Evolutionary conservation across 345 rosid species (phyloP), one percentile per base, ranked within the genome.

Genomic region (Melastoma malabathricum): DNA sequence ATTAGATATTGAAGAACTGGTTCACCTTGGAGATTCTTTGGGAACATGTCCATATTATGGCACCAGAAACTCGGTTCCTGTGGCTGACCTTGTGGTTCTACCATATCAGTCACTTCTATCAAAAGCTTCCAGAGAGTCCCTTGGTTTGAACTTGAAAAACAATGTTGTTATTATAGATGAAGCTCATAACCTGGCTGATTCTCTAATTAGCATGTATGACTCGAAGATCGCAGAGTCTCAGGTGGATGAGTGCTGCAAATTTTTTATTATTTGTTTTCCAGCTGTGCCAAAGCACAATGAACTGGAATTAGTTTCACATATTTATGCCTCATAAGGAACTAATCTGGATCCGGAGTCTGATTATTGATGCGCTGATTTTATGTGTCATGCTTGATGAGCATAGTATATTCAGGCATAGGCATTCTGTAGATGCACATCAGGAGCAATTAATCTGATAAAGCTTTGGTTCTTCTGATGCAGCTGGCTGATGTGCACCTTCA

Each of bases 131-230:
- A 84, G 94, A 34, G 96, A 90, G 54, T 77, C 86, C 48, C 96
- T 90, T 57, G 96, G 89, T 18, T 76, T 90, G 49, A 76, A 70
- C 59, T 73, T 86, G 83, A 83, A 80, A 68, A 76, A 76, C 18
- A 83, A 55, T 68, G 76, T 90, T 57, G 78, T 90, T 56, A 82
- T 90, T 54, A 82, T 90, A 59, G 98, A 86, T 31, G 98, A 90
- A 76, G 98, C 96, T 59, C 96, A 90, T 70, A 90, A 90, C 70
- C 75, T 90, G 52, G 98, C 98, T 54, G 98, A 90, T 70, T 81
- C 98, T 41, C 86, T 90, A 53, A 78, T 77, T 66, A 80, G 76
- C 73, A 86, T 90, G 89, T 79, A 86, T 54, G 89, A 83, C 61
- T 78, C 94, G 3, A 90, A 69, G 69, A 64, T 90, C 52, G 78